Base-by-base conservation (phyloP, 2,329 filamentous ascomycete genomes). In the Phyllosticta citriasiana region DNA sequence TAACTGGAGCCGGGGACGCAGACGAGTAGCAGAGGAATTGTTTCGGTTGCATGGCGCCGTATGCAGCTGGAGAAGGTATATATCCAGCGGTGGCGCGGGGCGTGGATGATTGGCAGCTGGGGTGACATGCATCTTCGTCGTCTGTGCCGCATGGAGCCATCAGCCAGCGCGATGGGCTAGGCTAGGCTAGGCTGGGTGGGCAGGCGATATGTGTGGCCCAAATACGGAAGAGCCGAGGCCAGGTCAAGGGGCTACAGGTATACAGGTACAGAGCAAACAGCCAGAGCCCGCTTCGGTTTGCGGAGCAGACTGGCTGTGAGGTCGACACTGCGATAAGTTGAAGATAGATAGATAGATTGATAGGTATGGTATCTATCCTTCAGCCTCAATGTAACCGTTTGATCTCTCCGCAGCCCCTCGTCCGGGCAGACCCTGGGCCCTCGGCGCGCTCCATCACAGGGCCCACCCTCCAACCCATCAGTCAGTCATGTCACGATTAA, bases 381-480 rank as follows among this genome's bases (percentile, higher is more conserved):
- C 33, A 40, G 33, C 60, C 35, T 26, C 22, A 47, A 63, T 63
- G 62, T 63, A 63, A 63, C 62, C 58, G 47, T 57, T 51, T 57
- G 57, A 57, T 61, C 22, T 35, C 55, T 35, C 60, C 57, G 27
- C 22, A 19, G 27, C 30, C 24, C 19, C 35, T 10, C 33, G 59
- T 57, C 56, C 61, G 57, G 55, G 55, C 53, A 35, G 62, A 62
- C 54, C 59, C 62, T 62, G 53, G 14, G n/a, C 25, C 4, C 30
- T 27, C 27, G 25, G 19, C 40, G 26, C 26, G 26, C 26, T 27
- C 26, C 26, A 27, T 27, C 26, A 22, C 19, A 27, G 26, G 27
- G 27, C 27, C 4, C 27, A 30, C 27, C 27, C 2, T 6, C 27
- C 27, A 30, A 22, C 19, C 19, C 19, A 22, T 22, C 19, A 22